Evolutionary conservation across 2,329 filamentous ascomycete genomes (phyloP).

Genomic region (Beauveria medogensis): DNA sequence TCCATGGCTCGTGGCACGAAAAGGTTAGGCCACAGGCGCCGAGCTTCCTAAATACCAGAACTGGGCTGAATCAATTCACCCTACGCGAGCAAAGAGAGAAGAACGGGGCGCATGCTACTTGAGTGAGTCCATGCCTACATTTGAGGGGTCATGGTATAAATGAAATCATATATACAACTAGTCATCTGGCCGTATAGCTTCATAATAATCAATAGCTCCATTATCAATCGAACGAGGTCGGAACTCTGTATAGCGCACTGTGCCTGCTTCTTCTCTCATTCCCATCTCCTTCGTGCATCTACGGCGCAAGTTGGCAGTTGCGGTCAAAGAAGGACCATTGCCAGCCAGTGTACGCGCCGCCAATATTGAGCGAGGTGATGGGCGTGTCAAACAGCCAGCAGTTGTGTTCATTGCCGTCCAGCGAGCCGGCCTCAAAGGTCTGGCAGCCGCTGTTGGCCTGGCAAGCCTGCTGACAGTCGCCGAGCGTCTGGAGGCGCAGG

Average conservation of each 20-base stretch:
- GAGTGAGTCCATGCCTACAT: neutral
- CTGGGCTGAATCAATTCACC: neutral
- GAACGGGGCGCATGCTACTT: neutral
- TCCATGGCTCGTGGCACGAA: slow-evolving; percentile 15
- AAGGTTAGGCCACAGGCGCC: slow-evolving; percentile 23
- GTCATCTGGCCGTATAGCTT: neutral
- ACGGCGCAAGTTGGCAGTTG: neutral
- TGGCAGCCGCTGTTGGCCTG: neutral
- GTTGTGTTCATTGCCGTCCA: slow-evolving; percentile 7
- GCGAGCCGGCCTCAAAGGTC: slow-evolving; percentile 5
- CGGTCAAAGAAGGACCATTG: slow-evolving; percentile 5
- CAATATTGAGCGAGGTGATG: neutral
- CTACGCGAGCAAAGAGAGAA: too few species aligned
- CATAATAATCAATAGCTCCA: slow-evolving; percentile 1
- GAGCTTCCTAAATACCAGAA: slow-evolving; percentile 15
- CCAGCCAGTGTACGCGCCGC: neutral
- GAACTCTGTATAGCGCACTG: neutral
- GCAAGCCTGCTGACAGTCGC: slow-evolving; percentile 5
- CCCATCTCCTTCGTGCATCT: neutral
- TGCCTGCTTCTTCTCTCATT: neutral
- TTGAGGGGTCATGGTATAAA: neutral
- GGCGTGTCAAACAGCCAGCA: slow-evolving; percentile 7
- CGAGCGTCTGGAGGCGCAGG: neutral
- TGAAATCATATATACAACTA: neutral
- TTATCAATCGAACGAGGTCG: neutral